These are phyloP conservation scores for Mycosarcoma mackinlayi DNA, from an alignment of 1,284 basidiomycete species.

Conservation along the genomic window DNA sequence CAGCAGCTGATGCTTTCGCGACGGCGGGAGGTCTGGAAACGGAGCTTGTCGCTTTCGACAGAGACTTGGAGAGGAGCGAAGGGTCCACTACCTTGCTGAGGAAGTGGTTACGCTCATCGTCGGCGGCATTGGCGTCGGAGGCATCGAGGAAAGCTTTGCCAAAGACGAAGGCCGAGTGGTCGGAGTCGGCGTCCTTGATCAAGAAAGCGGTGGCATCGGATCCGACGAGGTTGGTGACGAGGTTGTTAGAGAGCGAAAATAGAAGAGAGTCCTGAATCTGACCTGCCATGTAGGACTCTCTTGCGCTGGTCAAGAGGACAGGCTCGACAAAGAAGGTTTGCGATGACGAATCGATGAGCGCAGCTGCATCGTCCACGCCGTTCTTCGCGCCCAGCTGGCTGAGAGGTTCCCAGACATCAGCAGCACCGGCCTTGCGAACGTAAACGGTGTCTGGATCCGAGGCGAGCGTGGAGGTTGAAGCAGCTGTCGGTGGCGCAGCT, in stretches of 20 bases:
- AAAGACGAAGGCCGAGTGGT: slow-evolving; percentile 44
- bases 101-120: slow-evolving; percentile 26
- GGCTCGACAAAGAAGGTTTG: slow-evolving; percentile 52
- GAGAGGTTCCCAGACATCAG: slow-evolving; percentile 41
- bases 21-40: slow-evolving; percentile 23
- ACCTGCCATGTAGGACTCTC: slow-evolving; percentile 27
- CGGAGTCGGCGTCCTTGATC: slow-evolving; percentile 26
- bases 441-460: slow-evolving; percentile 37
- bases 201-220: slow-evolving; percentile 7
- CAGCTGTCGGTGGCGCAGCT: background rate
- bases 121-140: slow-evolving; percentile 9
- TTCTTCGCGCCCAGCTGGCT: slow-evolving; percentile 17
- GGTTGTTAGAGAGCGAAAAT: slow-evolving; percentile 24
- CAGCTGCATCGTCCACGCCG: slow-evolving; percentile 17
- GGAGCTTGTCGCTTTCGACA: slow-evolving; percentile 14
- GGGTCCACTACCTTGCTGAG: slow-evolving; percentile 37
- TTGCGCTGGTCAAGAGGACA: slow-evolving; percentile 51
- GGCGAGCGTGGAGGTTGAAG: background rate
- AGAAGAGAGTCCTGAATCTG: slow-evolving; percentile 32
- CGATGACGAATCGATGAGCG: slow-evolving; percentile 17
- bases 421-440: slow-evolving; percentile 42
- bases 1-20: slow-evolving; percentile 32
- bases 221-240: slow-evolving; percentile 23
- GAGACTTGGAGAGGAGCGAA: slow-evolving; percentile 21
- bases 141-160: slow-evolving; percentile 31